Conservation (phyloP, 352 stramenopile species). For the Hyaloperonospora brassicae region DNA sequence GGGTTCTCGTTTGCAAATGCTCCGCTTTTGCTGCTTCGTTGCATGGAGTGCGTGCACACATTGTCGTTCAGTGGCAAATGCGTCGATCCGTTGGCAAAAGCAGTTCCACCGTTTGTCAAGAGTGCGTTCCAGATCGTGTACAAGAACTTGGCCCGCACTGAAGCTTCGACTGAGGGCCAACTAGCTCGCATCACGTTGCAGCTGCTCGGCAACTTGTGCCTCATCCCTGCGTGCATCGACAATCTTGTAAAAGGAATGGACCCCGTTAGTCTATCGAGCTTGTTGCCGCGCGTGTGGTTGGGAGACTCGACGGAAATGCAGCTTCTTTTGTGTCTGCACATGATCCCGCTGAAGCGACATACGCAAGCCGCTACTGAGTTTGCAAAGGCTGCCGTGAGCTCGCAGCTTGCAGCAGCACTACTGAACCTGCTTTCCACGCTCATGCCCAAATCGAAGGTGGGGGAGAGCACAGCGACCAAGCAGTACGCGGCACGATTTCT, state of each 20-base stretch:
- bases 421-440: constrained; percentile 76
- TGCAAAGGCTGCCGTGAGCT: constrained; percentile 70
- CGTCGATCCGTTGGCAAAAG: constrained; percentile 61
- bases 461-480: constrained; percentile 74
- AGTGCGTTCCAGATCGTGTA: constrained; percentile 82
- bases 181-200: constrained; percentile 73
- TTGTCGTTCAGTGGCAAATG: constrained; percentile 82
- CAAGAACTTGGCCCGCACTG: constrained; percentile 64
- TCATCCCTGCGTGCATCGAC: constrained; percentile 81
- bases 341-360: constrained; percentile 84
- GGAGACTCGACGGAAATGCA: constrained; percentile 78
- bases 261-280: constrained; percentile 50
- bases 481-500: constrained; percentile 77
- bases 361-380: constrained; percentile 81
- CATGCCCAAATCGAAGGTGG: constrained; percentile 72
- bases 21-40: constrained; percentile 70
- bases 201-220: constrained; percentile 74
- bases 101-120: constrained; percentile 78
- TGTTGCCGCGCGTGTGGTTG: constrained; percentile 71
- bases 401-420: constrained; percentile 65
- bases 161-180: constrained; percentile 76
- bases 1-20: constrained; percentile 72
- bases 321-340: constrained; percentile 77
- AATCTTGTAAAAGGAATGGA: constrained; percentile 86
- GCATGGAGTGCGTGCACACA: constrained; percentile 82